These are phyloP conservation scores for Trypanosoma congolense DNA, from an alignment of 208 protist species.

Conservation along the genomic window DNA sequence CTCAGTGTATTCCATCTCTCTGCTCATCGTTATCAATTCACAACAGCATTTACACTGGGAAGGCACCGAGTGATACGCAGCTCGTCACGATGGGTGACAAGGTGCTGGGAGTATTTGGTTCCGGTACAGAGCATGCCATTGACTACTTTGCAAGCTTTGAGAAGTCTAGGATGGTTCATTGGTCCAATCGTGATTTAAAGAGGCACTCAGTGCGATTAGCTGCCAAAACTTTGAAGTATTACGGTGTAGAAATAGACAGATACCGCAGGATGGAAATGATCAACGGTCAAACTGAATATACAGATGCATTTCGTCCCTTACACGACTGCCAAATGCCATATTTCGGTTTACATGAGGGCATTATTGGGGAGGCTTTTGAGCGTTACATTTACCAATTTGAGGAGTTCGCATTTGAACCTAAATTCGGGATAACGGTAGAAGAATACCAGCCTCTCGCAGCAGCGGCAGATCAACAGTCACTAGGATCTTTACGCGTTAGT, in stretches of 20 bases:
- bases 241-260: constrained; percentile 79
- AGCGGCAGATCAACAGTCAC: constrained; percentile 55
- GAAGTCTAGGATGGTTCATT: constrained; percentile 80
- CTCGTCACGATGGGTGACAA: constrained; percentile 81
- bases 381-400: constrained; percentile 87
- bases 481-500: constrained; percentile 32
- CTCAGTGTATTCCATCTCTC: constrained; percentile 80
- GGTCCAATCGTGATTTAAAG: constrained; percentile 88
- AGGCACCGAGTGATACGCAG: constrained; percentile 77
- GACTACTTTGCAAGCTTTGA: constrained; percentile 79
- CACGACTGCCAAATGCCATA: constrained; percentile 86
- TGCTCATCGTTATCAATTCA: constrained; percentile 83
- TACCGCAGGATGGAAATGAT: constrained; percentile 87
- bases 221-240: constrained; percentile 83
- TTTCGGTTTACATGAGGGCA: constrained; percentile 82
- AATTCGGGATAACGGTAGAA: constrained; percentile 67
- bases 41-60: constrained; percentile 86
- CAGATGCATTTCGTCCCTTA: constrained; percentile 59
- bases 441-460: constrained; percentile 69
- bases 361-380: constrained; percentile 77
- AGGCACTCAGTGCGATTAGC: constrained; percentile 70
- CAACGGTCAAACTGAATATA: constrained; percentile 83
- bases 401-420: constrained; percentile 87
- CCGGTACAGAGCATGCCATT: constrained; percentile 77
- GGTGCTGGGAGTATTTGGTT: constrained; percentile 85